Percentiles rank a stretch among this genome's conserved stretches.
Conservation (phyloP, 2,329 filamentous ascomycete genomes). For the Sphaerulina vaccinii region DNA sequence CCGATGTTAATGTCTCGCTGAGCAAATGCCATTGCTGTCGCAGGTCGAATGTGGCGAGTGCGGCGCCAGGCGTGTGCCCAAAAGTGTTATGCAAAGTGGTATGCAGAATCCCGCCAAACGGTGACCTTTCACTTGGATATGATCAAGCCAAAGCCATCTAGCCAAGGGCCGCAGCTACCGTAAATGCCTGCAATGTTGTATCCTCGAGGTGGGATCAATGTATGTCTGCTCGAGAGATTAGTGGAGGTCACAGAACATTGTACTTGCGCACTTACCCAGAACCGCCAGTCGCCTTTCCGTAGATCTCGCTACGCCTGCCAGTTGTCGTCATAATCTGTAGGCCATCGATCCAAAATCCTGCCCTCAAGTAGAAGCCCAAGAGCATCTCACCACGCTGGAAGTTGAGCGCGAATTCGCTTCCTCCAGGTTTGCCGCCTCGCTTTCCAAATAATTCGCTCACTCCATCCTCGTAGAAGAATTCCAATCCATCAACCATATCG, state of each 20-base stretch:
- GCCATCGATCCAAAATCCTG: conserved; percentile 80
- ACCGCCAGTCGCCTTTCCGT: conserved; percentile 76
- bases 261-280: conserved; percentile 65
- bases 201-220: conserved; percentile 81
- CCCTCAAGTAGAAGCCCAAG: conserved; percentile 79
- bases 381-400: conserved; percentile 81
- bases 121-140: conserved; percentile 43
- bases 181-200: conserved; percentile 86
- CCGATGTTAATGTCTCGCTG: background rate
- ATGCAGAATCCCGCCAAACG: background rate
- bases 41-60: background rate
- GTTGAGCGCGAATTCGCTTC: conserved; percentile 77
- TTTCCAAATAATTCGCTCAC: conserved; percentile 85
- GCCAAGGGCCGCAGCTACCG: conserved; percentile 75
- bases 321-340: conserved; percentile 86
- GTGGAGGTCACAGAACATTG: background rate
- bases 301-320: conserved; percentile 81
- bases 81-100: conserved; percentile 1
- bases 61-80: background rate
- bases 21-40: background rate
- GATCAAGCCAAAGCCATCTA: conserved; percentile 83
- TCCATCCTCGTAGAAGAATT: conserved; percentile 89
- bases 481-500: conserved; percentile 74
- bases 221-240: conserved; percentile 60
- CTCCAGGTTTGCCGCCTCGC: conserved; percentile 65